These are phyloP conservation scores for Aciculoconidium aculeatum DNA, from an alignment of 805 yeast species.

Conservation along the genomic window DNA sequence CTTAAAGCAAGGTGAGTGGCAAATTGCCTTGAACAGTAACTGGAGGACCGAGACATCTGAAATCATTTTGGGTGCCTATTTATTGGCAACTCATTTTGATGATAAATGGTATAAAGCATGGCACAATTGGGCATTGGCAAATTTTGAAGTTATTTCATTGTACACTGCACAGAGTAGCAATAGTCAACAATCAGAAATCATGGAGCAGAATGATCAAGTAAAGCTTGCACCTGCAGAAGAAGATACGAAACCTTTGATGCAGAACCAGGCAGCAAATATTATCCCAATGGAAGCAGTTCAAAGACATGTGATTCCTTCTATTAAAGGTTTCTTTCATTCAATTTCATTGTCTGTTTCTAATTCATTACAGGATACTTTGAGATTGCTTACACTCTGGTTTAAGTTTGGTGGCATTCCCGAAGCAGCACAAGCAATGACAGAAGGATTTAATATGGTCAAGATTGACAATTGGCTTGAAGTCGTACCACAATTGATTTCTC, in stretches of 20 bases:
- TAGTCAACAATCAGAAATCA: conserved; percentile 14
- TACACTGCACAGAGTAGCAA: conserved; percentile 27
- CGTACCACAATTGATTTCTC: conserved; percentile 89
- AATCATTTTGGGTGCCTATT: conserved; percentile 83
- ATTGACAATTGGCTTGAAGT: conserved; percentile 95
- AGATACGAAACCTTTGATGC: conserved; percentile 7
- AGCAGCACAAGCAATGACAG: conserved; percentile 83
- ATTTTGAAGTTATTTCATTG: conserved; percentile 86
- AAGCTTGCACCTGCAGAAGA: conserved; percentile 13
- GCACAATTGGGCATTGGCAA: conserved; percentile 99
- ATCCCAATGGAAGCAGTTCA: conserved; percentile 56
- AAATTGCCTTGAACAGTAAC: conserved; percentile 66
- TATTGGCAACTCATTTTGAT: conserved; percentile 93
- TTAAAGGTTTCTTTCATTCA: conserved; percentile 92
- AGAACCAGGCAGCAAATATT: conserved; percentile 13
- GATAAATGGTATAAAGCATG: conserved; percentile 95
- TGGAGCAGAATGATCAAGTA: conserved; percentile 26
- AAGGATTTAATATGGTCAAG: conserved; percentile 84
- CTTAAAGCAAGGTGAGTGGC: conserved; percentile 98
- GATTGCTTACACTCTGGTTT: conserved; percentile 91
- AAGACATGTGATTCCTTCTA: conserved; percentile 92
- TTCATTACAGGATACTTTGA: conserved; percentile 86
- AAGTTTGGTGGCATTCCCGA: conserved; percentile 91
- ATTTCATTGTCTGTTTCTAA: conserved; percentile 81
- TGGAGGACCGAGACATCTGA: conserved; percentile 80